Base-by-base conservation (phyloP, 768 basidiomycete species). In the Lactifluus volemus region DNA sequence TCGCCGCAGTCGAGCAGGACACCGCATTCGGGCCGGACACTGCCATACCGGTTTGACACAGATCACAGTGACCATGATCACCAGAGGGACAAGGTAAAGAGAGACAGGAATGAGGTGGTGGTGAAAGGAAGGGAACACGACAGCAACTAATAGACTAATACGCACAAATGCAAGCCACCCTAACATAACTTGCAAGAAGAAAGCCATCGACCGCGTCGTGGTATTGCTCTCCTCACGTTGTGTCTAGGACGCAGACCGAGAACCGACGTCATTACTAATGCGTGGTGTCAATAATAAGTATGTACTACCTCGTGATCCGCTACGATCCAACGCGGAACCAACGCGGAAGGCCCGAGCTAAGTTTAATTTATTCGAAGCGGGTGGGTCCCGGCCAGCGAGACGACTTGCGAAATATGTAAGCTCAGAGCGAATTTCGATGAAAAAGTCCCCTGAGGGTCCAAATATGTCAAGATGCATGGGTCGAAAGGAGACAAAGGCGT, bases 391-490 rank as follows among this genome's bases (percentile, higher is more conserved):
- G 59, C 78, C 70, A 3, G 70, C 71, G 30, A 73, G 59, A 64
- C 70, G 76, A 67, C 75, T 73, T 58, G 80, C 65, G 73, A 85
- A 90, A 74, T 81, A 92, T 57, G 73, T 76, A 61, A 88, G 60
- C 2, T 88, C 89, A 59, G 74, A 70, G 34, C 69, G 68, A 19
- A 92, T 90, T 72, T 94, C 92, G 51, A 73, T 49, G 1, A 70
- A 65, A 67, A 92, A 90, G 68, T 92, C 89, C 63, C 74, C 85
- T 86, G 49, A 48, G 55, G 21, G 51, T 7, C 5, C 34, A 19
- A n/a, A 38, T 4, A 30, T 11, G 5, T 49, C 34, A 36, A 14
- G 47, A 39, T 17, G 57, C 68, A 55, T 29, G 39, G 60, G 47
- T 6, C 14, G 8, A 50, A 45, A n/a, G 17, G 42, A 30, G 30